A percentile compares a stretch with the other conserved stretches of the same genome.
Conservation (phyloP, 148 eudicot genomes). For the Vaccinium darrowii region DNA sequence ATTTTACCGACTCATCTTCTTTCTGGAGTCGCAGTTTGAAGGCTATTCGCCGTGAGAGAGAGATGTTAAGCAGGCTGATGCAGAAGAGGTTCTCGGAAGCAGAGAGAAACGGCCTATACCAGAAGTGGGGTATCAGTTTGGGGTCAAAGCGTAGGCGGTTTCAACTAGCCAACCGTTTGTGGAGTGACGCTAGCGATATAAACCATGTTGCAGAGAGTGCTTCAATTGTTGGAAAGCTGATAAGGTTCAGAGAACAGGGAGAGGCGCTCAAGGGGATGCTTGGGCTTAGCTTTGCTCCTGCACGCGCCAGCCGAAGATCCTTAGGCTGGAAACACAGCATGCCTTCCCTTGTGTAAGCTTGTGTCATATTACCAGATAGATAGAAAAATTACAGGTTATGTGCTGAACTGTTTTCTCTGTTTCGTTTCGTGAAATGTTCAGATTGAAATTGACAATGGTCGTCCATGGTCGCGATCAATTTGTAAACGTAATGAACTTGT, state of each 20-base stretch:
- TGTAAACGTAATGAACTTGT: neutral
- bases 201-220: conserved; percentile 58
- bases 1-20: neutral
- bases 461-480: neutral
- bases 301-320: conserved; percentile 49
- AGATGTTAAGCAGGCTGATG: conserved; percentile 63
- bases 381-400: conserved; percentile 5
- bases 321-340: conserved; percentile 57
- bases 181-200: conserved; percentile 56
- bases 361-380: neutral
- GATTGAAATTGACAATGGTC: neutral
- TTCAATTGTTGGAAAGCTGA: conserved; percentile 59
- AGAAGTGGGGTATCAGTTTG: conserved; percentile 58
- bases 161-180: conserved; percentile 62
- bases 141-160: conserved; percentile 64
- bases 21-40: conserved; percentile 50
- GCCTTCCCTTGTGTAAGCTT: conserved; percentile 41
- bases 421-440: neutral
- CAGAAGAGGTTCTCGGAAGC: conserved; percentile 56
- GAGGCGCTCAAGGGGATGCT: conserved; percentile 77
- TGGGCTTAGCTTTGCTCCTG: conserved; percentile 80
- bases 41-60: conserved; percentile 68
- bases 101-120: conserved; percentile 61
- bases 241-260: conserved; percentile 68
- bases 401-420: neutral